Base-by-base conservation (phyloP, 1,284 basidiomycete species). In the Rhodofomes roseus region DNA sequence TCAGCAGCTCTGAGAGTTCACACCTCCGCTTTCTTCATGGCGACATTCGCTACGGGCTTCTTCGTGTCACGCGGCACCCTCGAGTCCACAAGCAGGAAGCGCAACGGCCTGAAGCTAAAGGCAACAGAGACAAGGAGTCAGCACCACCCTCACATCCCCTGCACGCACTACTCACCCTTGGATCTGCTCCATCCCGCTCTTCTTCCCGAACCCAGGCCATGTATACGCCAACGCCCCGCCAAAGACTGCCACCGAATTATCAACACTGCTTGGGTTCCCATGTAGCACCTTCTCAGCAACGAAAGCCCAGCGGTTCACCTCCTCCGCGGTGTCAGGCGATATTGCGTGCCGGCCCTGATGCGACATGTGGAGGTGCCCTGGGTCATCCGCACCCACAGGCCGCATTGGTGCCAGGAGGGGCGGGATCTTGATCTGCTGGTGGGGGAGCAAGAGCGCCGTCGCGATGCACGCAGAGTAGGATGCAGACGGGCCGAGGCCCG, bases 211-310 rank as follows among this genome's bases (percentile, higher is more conserved):
- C 29, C 91, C 88, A 60, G 91, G 81, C 54, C 93, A 87, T 6
- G 90, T 93, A 74, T 97, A 99, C 25, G 90, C 87, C 63, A 99
- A 81, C 22, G 95, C 97, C 53, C 97, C 96, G n/a, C 97, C 97
- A 69, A 90, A 93, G 0, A 95, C 92, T 8, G 94, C 84, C 36
- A 98, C 94, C 18, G 95, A 92, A 74, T 99, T 99, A 74, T 99
- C 97, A 36, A 99, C 93, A 22, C 97, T 97, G 60, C 93, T 96
- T 0, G 97, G 97, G 69, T 95, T 99, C 2, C 97, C 97, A 72
- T 99, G 97, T 55, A 98, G 79, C 39, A 99, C 92, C 75, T 98
- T 98, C 77, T 99, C 97, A 6, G 91, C 85, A 52, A 98, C 78
- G 76, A 98, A 99, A n/a, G 97, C 95, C 89, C 95, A 98, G 51